Conservation (phyloP, 129 eudicot genomes). For the Pulicaria dysenterica region DNA sequence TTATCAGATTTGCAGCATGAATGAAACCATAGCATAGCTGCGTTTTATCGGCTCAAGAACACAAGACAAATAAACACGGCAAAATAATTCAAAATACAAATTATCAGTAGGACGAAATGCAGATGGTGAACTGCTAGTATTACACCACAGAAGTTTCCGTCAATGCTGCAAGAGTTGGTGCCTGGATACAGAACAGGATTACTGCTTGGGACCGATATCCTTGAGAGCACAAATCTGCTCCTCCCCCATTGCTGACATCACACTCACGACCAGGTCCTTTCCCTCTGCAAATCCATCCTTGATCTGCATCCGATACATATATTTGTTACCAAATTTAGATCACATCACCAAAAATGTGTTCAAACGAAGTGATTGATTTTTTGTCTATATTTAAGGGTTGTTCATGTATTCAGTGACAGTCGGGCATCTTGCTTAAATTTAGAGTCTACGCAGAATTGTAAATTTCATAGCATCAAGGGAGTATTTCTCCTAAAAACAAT, state of each 20-base stretch:
- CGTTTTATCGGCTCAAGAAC: no score
- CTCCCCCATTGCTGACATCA: constrained; percentile 69
- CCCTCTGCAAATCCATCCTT: constrained; percentile 63
- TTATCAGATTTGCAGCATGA: no score
- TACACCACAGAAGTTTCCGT: constrained; percentile 28
- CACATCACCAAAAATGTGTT: neutral
- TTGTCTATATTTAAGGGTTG: no score
- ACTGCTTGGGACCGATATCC: constrained; percentile 55
- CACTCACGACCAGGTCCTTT: constrained; percentile 56
- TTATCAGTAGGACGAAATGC: neutral
- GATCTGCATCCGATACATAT: constrained; percentile 36
- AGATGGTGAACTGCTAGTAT: constrained; percentile 16
- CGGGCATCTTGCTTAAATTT: no score
- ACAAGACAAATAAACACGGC: neutral
- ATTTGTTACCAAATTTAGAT: neutral
- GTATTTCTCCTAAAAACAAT: no score
- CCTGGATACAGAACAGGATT: neutral
- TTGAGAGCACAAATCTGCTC: constrained; percentile 65
- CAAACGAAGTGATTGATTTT: neutral
- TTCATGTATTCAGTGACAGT: no score
- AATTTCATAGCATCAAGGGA: no score
- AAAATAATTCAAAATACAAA: neutral
- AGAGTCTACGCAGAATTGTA: no score
- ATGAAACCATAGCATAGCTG: no score
- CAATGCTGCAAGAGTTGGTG: constrained; percentile 6